Base-by-base conservation (phyloP, 352 stramenopile genomes). In the Peronospora belbahrii region DNA sequence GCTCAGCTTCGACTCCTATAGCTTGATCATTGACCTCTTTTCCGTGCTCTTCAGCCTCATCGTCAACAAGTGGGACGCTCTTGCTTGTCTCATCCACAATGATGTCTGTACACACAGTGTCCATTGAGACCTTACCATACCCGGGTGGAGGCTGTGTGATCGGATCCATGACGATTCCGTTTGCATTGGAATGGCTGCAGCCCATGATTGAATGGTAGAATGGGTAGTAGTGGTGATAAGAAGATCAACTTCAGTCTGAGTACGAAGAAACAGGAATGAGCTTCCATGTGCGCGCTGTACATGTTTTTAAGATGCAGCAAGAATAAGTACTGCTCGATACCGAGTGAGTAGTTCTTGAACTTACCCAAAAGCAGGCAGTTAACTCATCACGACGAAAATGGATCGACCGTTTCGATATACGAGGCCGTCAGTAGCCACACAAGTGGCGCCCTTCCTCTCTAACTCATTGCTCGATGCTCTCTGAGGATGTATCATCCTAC, bases 181-280 rank as follows among this genome's bases (percentile, higher is more conserved):
- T 74, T 44, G 59, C 50, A 40, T 65, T 80, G 42, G 74, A 85
- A 62, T 83, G 70, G 45, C 51, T 59, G 74, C 74, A 85, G 61
- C 74, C 74, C 74, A 85, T 85, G 27, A 35, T 54, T 11, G 11
- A 28, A 11, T 10, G 6, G 6, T 28, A 30, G 20, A 17, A 22
- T 38, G 18, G 19, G 30, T 38, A 32, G 30, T 30, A 33, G 19
- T 23, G n/a, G n/a, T 37, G 32, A 19, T 33, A 17, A 27, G 35
- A 45, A 41, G 15, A 19, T 28, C 2, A 20, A 49, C 37, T 46
- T 62, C 14, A 22, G 38, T 15, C 11, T 34, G 14, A 39, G 24
- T 10, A 48, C 31, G 63, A 27, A 59, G 60, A 52, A 62, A 56
- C 24, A 15, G 31, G 44, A 69, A 67, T 73, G 59, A 57, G 25